Conservation (phyloP, 108 stramenopile genomes). For the Pseudonitzschia multistriata region DNA sequence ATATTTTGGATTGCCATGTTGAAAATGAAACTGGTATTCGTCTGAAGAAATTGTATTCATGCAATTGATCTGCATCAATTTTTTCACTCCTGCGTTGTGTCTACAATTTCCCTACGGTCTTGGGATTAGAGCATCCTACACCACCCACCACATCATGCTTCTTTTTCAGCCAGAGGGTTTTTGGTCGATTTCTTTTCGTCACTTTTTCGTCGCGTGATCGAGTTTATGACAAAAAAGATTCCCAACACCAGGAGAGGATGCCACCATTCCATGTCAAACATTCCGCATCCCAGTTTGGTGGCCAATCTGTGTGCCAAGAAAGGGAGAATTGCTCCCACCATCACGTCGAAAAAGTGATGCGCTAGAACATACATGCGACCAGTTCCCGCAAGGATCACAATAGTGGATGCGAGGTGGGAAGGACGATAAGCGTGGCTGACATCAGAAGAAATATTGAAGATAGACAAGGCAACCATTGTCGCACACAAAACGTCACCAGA, state of each 20-base stretch:
- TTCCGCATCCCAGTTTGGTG: background rate
- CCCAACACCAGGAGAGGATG: background rate
- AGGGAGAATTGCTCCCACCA: background rate
- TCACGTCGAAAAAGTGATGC: constrained; percentile 29
- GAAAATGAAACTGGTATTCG: too few relatives aligned
- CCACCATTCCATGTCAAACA: background rate
- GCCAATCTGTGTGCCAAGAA: background rate
- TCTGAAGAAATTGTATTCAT: too few relatives aligned
- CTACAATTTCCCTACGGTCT: too few relatives aligned
- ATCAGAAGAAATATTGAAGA: background rate
- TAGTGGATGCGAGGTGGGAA: background rate
- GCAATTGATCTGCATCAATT: too few relatives aligned
- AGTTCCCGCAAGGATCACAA: constrained; percentile 6
- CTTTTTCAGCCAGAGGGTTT: too few relatives aligned
- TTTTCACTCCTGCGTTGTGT: too few relatives aligned
- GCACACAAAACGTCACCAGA: constrained; percentile 26
- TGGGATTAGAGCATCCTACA: too few relatives aligned
- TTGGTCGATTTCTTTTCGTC: background rate
- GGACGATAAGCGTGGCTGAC: background rate
- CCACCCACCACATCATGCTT: too few relatives aligned
- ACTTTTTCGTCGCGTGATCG: background rate
- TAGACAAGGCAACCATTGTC: background rate
- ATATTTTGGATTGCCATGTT: too few relatives aligned
- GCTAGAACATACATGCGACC: constrained; percentile 28
- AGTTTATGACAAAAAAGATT: background rate